Percentiles rank a stretch among this genome's conserved stretches.
Conservation (phyloP, 139 green algal species). For the Ettlia oleoabundans region DNA sequence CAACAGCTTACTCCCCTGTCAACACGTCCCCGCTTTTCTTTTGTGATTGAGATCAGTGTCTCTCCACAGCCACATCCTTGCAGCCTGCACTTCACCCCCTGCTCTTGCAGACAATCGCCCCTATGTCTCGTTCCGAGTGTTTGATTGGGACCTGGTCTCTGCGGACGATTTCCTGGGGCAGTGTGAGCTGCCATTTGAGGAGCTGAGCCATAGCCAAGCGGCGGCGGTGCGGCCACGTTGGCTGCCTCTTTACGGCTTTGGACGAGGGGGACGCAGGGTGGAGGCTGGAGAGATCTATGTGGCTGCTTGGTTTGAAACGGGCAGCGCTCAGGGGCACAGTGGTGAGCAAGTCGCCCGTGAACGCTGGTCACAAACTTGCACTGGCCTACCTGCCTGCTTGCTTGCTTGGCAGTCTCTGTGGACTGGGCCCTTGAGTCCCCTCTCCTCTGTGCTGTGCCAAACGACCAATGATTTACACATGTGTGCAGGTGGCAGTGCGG, state of each 20-base stretch:
- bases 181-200: slow-evolving; percentile 23
- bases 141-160: slow-evolving; percentile 42
- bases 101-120: background rate
- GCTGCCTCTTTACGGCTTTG: slow-evolving; percentile 11
- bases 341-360: too few relatives aligned
- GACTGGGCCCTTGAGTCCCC: too few relatives aligned
- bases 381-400: too few relatives aligned
- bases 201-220: too few relatives aligned
- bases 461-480: background rate
- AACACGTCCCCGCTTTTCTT: background rate
- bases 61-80: background rate
- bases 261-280: background rate
- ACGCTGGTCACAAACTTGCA: too few relatives aligned
- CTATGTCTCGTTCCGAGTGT: slow-evolving; percentile 29
- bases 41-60: background rate
- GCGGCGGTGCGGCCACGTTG: background rate
- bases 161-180: slow-evolving; percentile 52
- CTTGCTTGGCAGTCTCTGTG: background rate
- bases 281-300: slow-evolving; percentile 11
- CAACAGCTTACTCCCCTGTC: too few relatives aligned
- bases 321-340: background rate
- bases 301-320: slow-evolving; percentile 15
- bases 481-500: background rate
- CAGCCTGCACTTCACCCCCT: background rate
- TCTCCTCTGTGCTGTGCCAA: too few relatives aligned